These are phyloP conservation scores for Elongisporangium senticosum DNA, from an alignment of 352 stramenopile species.

Conservation along the genomic window DNA sequence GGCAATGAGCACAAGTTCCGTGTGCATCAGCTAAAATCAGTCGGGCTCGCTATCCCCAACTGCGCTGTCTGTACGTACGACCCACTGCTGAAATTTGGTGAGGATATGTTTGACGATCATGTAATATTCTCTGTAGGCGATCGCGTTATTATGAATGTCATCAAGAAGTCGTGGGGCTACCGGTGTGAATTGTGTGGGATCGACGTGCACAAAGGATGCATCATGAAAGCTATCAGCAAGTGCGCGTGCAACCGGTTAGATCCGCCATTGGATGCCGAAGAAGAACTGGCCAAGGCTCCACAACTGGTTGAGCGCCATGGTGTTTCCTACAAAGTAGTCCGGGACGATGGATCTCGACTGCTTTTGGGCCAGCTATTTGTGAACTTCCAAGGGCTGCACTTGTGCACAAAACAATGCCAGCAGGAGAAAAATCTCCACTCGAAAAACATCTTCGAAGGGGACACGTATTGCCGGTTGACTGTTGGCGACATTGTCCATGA, in stretches of 20 bases:
- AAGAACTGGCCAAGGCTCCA: constrained; percentile 8
- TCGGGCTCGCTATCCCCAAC: constrained; percentile 72
- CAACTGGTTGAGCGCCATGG: constrained; percentile 17
- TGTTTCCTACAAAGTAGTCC: constrained; percentile 41
- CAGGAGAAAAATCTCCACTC: constrained; percentile 54
- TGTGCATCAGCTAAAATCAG: constrained; percentile 82
- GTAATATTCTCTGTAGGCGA: constrained; percentile 33
- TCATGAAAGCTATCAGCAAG: constrained; percentile 83
- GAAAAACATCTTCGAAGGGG: constrained; percentile 85
- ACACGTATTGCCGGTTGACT: constrained; percentile 76
- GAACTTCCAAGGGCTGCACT: constrained; percentile 70
- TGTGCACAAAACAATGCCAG: constrained; percentile 83
- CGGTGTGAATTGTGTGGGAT: constrained; percentile 75
- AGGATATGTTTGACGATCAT: not conserved
- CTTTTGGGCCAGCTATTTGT: constrained; percentile 58
- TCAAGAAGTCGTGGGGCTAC: constrained; percentile 78
- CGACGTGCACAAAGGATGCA: constrained; percentile 82
- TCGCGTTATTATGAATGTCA: constrained; percentile 78
- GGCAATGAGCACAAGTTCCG: constrained; percentile 82
- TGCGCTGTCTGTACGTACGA: constrained; percentile 63
- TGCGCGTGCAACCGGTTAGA: constrained; percentile 45
- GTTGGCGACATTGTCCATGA: constrained; percentile 69
- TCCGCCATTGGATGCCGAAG: constrained; percentile 14
- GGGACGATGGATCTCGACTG: constrained; percentile 25
- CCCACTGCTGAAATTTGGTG: not conserved